Percentiles rank a stretch among this genome's conserved stretches.
Conservation (phyloP, 108 stramenopile genomes). For the Stephanodiscus minutulus region DNA sequence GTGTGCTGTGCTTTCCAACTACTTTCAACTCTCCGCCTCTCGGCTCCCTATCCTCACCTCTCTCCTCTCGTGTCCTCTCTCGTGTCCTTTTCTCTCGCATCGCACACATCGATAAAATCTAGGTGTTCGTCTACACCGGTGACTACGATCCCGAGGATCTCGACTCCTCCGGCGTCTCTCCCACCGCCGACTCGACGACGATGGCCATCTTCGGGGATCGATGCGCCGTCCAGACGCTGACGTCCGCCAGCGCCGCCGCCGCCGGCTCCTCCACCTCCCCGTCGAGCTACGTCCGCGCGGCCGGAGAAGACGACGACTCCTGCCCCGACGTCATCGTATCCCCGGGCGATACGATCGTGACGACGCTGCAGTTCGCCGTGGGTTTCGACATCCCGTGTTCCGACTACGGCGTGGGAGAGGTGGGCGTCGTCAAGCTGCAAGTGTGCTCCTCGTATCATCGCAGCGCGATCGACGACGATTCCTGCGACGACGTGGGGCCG, state of each 20-base stretch:
- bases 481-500: slow-evolving; percentile 1
- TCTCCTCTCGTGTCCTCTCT: neutral
- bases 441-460: slow-evolving; percentile 5
- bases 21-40: too few species aligned
- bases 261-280: neutral
- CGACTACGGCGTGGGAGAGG: neutral
- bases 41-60: neutral
- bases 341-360: neutral
- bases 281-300: neutral
- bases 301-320: neutral
- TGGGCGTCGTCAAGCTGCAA: neutral
- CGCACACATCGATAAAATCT: neutral
- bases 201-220: slow-evolving; percentile 3
- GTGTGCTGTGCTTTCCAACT: too few species aligned
- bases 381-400: neutral
- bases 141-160: neutral
- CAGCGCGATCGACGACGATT: neutral
- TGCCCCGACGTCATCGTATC: neutral
- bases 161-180: neutral
- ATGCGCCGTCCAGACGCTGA: neutral
- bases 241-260: neutral
- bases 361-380: neutral
- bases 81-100: neutral
- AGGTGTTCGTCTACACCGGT: slow-evolving; percentile 6
- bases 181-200: too few species aligned